Conservation (phyloP, 352 stramenopile species). For the Phytophthora hibernalis region DNA sequence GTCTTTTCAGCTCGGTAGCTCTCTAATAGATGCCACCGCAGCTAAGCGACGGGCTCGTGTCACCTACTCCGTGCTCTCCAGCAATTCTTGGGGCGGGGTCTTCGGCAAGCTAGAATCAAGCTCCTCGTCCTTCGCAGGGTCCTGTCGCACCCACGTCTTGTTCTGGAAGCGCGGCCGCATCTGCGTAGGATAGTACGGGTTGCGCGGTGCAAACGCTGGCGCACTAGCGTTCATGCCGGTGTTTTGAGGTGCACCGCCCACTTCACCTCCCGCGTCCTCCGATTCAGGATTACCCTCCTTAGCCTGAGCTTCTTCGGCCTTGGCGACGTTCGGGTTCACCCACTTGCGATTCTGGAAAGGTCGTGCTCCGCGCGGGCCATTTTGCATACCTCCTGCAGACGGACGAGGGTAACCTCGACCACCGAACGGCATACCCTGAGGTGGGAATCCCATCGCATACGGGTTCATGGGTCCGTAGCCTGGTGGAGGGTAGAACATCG, state of each 20-base stretch:
- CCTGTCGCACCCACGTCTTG: slow-evolving; percentile 87
- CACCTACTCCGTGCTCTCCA: slow-evolving; percentile 48
- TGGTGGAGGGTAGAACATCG: slow-evolving; percentile 80
- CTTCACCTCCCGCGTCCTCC: slow-evolving; percentile 20
- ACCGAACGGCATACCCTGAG: slow-evolving; percentile 60
- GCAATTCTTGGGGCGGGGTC: slow-evolving; percentile 68
- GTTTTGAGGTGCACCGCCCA: slow-evolving; percentile 14
- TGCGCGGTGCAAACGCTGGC: slow-evolving; percentile 56
- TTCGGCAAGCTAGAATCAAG: slow-evolving; percentile 77
- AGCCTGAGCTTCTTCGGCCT: slow-evolving; percentile 49
- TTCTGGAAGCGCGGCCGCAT: slow-evolving; percentile 89
- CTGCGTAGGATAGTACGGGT: slow-evolving; percentile 72
- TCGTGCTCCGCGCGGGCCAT: slow-evolving; percentile 48
- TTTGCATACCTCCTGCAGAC: slow-evolving; percentile 33
- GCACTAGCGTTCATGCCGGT: slow-evolving; percentile 43
- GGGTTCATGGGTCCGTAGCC: slow-evolving; percentile 66
- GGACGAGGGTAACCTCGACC: slow-evolving; percentile 37
- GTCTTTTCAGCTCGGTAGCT: background rate
- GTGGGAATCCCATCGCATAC: slow-evolving; percentile 78
- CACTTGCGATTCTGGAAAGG: slow-evolving; percentile 86
- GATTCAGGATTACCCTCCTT: slow-evolving; percentile 36
- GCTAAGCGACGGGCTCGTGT: background rate
- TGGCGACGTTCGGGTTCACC: slow-evolving; percentile 84
- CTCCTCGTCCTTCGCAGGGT: slow-evolving; percentile 75
- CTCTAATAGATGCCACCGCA: slow-evolving; percentile 13